Evolutionary conservation across 176 grass and related monocot genomes (phyloP).

Genomic region (Musa beccarii): DNA sequence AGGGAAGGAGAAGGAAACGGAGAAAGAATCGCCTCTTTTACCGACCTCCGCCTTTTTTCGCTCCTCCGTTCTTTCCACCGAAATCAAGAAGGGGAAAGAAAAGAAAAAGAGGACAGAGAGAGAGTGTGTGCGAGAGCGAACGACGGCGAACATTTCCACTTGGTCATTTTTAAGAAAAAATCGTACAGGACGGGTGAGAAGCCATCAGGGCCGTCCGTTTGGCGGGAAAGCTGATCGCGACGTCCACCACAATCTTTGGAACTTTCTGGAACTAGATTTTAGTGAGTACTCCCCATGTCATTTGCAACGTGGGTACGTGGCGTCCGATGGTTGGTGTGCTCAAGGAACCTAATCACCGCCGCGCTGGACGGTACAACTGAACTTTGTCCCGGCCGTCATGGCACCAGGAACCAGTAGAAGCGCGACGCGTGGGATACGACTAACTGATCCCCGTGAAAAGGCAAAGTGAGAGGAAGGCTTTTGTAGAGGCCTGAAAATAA

Average conservation of each 20-base stretch:
- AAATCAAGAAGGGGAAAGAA: neutral
- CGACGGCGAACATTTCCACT: neutral
- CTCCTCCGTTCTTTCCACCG: neutral
- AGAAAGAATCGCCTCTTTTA: neutral
- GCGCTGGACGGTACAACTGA: neutral
- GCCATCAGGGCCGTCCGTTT: neutral
- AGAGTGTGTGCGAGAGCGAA: neutral
- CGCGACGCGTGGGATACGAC: too few relatives aligned
- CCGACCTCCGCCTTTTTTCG: conserved; percentile 7
- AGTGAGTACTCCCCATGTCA: neutral
- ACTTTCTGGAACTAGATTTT: neutral
- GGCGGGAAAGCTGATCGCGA: neutral
- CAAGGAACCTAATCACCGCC: neutral
- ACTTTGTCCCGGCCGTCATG: neutral
- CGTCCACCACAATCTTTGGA: neutral
- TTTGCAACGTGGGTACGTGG: neutral
- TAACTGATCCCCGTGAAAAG: too few relatives aligned
- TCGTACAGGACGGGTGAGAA: too few relatives aligned
- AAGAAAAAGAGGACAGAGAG: neutral
- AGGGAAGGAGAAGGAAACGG: neutral
- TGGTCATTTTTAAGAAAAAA: too few relatives aligned
- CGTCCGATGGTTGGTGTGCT: neutral
- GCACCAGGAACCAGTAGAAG: neutral
- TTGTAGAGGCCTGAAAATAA: too few relatives aligned
- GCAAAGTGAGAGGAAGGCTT: too few relatives aligned